phyloP scores from a whole-genome alignment of 257 asterid species.

The Plantago major region DNA sequence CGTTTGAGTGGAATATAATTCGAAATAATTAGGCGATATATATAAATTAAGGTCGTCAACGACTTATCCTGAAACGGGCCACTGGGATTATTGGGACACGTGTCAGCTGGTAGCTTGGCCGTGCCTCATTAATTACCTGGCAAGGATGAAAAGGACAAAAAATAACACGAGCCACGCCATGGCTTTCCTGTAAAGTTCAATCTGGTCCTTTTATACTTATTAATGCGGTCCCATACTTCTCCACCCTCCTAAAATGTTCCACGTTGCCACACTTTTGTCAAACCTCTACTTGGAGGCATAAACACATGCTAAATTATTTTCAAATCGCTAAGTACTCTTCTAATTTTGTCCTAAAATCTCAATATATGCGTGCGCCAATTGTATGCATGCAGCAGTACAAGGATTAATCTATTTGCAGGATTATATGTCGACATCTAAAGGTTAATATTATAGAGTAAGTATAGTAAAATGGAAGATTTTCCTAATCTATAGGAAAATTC shows the following conservation, averaged over 20 bases:
- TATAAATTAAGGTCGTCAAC: too few relatives aligned
- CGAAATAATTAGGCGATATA: too few relatives aligned
- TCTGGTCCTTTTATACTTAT: background rate
- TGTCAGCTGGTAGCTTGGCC: conserved; percentile 36
- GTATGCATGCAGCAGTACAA: too few relatives aligned
- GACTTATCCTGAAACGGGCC: background rate
- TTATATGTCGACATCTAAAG: too few relatives aligned
- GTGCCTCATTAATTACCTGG: conserved; percentile 34
- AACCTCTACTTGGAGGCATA: background rate
- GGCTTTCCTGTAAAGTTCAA: conserved; percentile 30
- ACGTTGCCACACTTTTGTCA: conserved; percentile 1
- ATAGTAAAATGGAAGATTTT: too few relatives aligned
- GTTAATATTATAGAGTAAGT: too few relatives aligned
- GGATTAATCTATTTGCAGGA: too few relatives aligned
- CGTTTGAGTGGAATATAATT: too few relatives aligned
- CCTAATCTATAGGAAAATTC: too few relatives aligned
- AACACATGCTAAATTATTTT: background rate
- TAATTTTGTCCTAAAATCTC: too few relatives aligned
- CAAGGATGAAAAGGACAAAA: conserved; percentile 28
- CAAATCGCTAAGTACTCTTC: background rate
- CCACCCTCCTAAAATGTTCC: background rate
- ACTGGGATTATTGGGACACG: conserved; percentile 26
- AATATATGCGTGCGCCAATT: too few relatives aligned
- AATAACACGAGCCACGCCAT: conserved; percentile 56
- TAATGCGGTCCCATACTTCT: background rate